Evolutionary conservation across 2,329 filamentous ascomycete genomes (phyloP).

Genomic region (Tympanopsis confertula): DNA sequence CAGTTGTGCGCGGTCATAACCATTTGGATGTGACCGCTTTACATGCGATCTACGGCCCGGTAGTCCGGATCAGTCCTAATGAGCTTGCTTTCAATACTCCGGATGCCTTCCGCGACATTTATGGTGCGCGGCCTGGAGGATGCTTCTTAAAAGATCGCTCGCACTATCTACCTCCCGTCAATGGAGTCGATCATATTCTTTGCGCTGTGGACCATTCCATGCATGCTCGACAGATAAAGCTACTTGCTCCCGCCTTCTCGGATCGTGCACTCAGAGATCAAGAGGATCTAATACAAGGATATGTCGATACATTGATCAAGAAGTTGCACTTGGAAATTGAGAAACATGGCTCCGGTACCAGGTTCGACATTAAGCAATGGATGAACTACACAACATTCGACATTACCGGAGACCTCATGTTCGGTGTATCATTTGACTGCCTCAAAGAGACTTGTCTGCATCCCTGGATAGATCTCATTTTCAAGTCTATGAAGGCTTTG

Average conservation of each 20-base stretch:
- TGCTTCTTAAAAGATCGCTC: background rate
- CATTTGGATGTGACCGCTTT: background rate
- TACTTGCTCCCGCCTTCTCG: background rate
- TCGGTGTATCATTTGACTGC: conserved; percentile 9
- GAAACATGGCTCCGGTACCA: background rate
- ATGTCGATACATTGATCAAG: background rate
- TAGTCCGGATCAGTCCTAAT: background rate
- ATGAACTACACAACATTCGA: conserved; percentile 13
- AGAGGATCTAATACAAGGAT: background rate
- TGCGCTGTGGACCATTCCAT: background rate
- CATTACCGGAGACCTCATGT: conserved; percentile 11
- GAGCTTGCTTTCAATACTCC: background rate
- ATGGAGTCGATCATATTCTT: background rate
- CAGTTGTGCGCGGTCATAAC: background rate
- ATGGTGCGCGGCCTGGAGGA: background rate
- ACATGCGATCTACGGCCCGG: background rate
- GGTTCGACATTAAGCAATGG: conserved; percentile 8
- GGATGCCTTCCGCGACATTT: background rate
- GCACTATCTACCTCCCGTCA: background rate
- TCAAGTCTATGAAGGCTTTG: background rate
- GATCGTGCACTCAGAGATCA: background rate
- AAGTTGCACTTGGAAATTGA: background rate
- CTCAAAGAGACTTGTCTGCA: conserved; percentile 8
- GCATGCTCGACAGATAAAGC: background rate
- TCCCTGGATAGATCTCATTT: conserved; percentile 6